Conservation (phyloP, 768 basidiomycete species). For the Leccinum disarticulatum region DNA sequence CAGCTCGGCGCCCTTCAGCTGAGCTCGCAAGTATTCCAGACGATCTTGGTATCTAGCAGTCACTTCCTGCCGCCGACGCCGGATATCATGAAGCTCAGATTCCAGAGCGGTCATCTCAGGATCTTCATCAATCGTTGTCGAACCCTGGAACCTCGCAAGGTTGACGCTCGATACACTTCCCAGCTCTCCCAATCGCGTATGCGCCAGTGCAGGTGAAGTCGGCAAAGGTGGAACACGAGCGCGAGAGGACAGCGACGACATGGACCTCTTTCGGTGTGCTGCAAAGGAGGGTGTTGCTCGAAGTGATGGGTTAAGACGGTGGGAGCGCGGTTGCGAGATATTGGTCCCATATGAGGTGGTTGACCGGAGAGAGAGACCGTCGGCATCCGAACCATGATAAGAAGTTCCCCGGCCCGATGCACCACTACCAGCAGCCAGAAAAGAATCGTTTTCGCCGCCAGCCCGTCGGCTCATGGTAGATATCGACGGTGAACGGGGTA, state of each 20-base stretch:
- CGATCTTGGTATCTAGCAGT: constrained; percentile 70
- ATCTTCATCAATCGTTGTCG: constrained; percentile 35
- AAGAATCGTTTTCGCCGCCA: constrained; percentile 28
- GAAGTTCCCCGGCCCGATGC: constrained; percentile 33
- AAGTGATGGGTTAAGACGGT: constrained; percentile 39
- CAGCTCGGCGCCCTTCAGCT: constrained; percentile 79
- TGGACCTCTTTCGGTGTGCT: constrained; percentile 55
- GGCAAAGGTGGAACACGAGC: constrained; percentile 37
- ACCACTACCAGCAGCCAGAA: constrained; percentile 24
- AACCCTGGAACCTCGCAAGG: constrained; percentile 43
- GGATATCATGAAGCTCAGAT: constrained; percentile 67
- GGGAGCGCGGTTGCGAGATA: constrained; percentile 46
- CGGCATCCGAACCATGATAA: constrained; percentile 40
- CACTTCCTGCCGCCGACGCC: constrained; percentile 68
- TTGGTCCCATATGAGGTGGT: constrained; percentile 51
- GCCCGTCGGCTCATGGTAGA: constrained; percentile 28
- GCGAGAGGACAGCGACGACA: constrained; percentile 59
- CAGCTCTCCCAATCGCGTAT: constrained; percentile 31
- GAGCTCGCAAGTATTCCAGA: constrained; percentile 77
- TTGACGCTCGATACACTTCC: constrained; percentile 49
- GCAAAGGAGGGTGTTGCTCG: constrained; percentile 33
- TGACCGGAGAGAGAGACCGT: constrained; percentile 54
- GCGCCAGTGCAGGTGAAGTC: constrained; percentile 30
- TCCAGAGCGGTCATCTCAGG: constrained; percentile 42
- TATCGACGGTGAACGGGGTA: constrained; percentile 32